Evolutionary conservation across 2,329 filamentous ascomycete species (phyloP), one percentile per base, ranked within the genome.

Genomic region (Arthrobotrys pseudoclavata): DNA sequence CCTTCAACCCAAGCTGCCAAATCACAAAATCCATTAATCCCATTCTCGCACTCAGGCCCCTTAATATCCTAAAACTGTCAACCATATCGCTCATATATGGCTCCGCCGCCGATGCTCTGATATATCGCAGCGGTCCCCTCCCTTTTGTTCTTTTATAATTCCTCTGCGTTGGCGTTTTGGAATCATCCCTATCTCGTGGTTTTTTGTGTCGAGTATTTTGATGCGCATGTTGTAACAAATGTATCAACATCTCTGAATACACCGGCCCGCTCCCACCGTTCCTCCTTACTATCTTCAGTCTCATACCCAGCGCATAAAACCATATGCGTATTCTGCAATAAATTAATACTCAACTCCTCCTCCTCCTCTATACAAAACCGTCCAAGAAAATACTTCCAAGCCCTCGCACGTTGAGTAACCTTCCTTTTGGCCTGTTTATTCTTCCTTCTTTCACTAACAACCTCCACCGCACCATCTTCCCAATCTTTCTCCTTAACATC

Each of bases 341-440:
- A n/a, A 26, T 24, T 18, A 1, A 40, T n/a, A 42, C 13, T 42
- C 20, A 60, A 18, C 34, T 60, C 55, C 34, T 60, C 55, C 13
- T 60, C 55, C 13, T 42, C 15, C 0, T 13, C 31, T 6, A 60
- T 60, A 10, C 55, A 60, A 26, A 60, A 60, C 18, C 34, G 15
- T 6, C 42, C 9, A 3, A 60, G 34, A 2, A 60, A 60, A 42
- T 42, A 60, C 55, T 60, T 60, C 55, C 55, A 60, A 6, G 55
- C 55, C 1, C 55, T 18, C 12, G 55, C 55, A 20, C 42, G 55
- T 15, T 60, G 55, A 15, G 42, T 60, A 2, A 42, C 55, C 6
- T 60, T 34, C 20, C 55, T 42, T 42, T 34, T 60, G 20, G 18
- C 13, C 10, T 42, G 31, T n/a, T 40, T 60, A 60, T 42, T n/a